Evolutionary conservation across 2,329 filamentous ascomycete species (phyloP).

Genomic region (Eurotiales sp.): DNA sequence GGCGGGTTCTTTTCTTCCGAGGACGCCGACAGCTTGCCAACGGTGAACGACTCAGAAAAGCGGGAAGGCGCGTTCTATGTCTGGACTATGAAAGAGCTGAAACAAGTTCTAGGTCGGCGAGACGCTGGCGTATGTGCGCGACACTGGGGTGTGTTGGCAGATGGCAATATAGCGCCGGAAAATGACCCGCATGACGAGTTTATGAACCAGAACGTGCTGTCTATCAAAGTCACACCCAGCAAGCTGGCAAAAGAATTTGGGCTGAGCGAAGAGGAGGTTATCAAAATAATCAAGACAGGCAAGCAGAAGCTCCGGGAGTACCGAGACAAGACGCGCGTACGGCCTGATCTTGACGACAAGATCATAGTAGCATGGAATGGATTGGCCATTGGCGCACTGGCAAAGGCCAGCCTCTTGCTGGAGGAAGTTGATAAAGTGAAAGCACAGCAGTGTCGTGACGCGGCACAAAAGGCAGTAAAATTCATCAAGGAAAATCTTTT

Average conservation of each 20-base stretch:
- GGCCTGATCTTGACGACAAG: constrained; percentile 81
- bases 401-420: constrained; percentile 69
- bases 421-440: constrained; percentile 55
- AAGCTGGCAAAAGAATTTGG: constrained; percentile 73
- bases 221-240: constrained; percentile 62
- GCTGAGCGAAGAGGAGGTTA: constrained; percentile 65
- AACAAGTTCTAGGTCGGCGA: constrained; percentile 65
- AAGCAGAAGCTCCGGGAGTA: constrained; percentile 66
- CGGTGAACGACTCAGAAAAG: constrained; percentile 72
- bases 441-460: constrained; percentile 58
- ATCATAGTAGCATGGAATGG: constrained; percentile 86
- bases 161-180: constrained; percentile 79
- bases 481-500: constrained; percentile 76
- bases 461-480: constrained; percentile 63
- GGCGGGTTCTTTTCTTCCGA: constrained; percentile 87
- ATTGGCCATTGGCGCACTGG: constrained; percentile 77
- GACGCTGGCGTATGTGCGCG: constrained; percentile 71
- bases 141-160: constrained; percentile 77
- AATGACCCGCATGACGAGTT: constrained; percentile 93
- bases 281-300: constrained; percentile 63
- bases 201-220: constrained; percentile 85
- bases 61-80: constrained; percentile 91
- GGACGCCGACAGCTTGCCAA: constrained; percentile 78
- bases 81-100: constrained; percentile 86
- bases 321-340: constrained; percentile 68